phyloP scores from a whole-genome alignment of 345 rosid species.

The Dimocarpus longan region DNA sequence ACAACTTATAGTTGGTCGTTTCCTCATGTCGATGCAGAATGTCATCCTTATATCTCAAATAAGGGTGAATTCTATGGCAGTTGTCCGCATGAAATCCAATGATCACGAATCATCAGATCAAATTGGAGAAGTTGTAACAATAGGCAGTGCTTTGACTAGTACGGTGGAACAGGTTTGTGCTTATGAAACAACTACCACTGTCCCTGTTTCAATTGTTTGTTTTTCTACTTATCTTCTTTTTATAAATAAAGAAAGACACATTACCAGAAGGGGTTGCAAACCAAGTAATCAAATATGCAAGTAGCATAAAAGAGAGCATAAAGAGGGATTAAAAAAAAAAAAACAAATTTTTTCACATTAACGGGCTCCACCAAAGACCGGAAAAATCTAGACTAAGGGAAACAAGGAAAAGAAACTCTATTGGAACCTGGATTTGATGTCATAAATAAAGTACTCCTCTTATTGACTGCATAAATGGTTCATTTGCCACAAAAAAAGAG shows the following conservation, averaged over 20 bases:
- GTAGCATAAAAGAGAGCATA: not conserved
- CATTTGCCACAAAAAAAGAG: not conserved
- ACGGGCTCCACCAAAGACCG: not conserved
- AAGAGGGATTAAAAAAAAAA: not conserved
- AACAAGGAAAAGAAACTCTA: not conserved
- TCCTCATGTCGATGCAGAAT: conserved; percentile 50
- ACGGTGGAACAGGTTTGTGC: conserved; percentile 72
- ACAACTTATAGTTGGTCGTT: conserved; percentile 5
- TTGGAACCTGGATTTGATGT: not conserved
- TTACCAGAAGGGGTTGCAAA: not conserved
- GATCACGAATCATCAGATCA: conserved; percentile 39
- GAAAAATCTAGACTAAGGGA: not conserved
- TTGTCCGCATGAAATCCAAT: conserved; percentile 65
- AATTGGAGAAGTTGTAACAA: conserved; percentile 33
- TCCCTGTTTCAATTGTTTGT: not conserved
- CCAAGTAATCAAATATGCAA: not conserved
- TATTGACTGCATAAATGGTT: not conserved
- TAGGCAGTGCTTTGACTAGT: conserved; percentile 44
- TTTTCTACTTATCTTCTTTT: not conserved
- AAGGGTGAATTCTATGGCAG: conserved; percentile 77
- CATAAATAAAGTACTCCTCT: not conserved
- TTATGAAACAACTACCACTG: not conserved
- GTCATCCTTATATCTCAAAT: conserved; percentile 71
- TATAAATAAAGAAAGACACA: not conserved
- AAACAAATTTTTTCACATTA: not conserved